A percentile compares a stretch with the other conserved stretches of the same genome.
Evolutionary conservation across 225 moss, liverwort and hornwort species (phyloP).

Genomic region (Pseudisothecium myosuroides): DNA sequence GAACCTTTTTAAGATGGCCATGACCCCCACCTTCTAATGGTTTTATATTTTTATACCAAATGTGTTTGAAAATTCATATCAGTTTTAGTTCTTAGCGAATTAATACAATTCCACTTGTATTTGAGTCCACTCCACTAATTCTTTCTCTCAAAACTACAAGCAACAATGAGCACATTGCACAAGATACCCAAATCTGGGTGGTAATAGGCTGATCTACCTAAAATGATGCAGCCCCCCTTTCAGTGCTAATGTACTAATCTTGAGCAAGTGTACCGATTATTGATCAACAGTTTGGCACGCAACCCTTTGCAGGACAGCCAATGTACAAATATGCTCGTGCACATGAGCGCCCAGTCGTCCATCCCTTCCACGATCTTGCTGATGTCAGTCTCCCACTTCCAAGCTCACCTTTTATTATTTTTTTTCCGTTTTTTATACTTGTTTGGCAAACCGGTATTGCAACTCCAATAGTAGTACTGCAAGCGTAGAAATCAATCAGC

Average conservation of each 20-base stretch:
- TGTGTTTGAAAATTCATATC: not conserved
- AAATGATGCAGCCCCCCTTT: not conserved
- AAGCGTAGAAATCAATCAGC: not conserved
- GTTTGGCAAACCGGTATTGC: not conserved
- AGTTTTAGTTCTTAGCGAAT: accelerated
- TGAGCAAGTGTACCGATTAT: not conserved
- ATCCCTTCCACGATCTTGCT: not conserved
- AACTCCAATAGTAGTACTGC: not conserved
- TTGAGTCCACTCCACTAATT: not conserved
- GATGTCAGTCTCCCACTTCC: not conserved
- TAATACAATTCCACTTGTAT: not conserved
- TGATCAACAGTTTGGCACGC: not conserved
- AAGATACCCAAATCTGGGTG: not conserved
- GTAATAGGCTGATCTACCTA: not conserved
- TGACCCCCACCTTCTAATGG: accelerated
- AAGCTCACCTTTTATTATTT: not conserved
- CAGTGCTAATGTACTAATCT: not conserved
- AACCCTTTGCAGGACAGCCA: not conserved
- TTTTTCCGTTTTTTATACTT: not conserved
- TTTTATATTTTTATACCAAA: not conserved
- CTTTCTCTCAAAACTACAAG: not conserved
- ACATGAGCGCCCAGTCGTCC: not conserved
- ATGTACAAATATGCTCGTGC: not conserved
- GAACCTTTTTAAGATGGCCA: not conserved
- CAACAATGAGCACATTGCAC: not conserved